Evolutionary conservation across 2,329 filamentous ascomycete genomes (phyloP).

Genomic region (Nigrospora sphaerica): DNA sequence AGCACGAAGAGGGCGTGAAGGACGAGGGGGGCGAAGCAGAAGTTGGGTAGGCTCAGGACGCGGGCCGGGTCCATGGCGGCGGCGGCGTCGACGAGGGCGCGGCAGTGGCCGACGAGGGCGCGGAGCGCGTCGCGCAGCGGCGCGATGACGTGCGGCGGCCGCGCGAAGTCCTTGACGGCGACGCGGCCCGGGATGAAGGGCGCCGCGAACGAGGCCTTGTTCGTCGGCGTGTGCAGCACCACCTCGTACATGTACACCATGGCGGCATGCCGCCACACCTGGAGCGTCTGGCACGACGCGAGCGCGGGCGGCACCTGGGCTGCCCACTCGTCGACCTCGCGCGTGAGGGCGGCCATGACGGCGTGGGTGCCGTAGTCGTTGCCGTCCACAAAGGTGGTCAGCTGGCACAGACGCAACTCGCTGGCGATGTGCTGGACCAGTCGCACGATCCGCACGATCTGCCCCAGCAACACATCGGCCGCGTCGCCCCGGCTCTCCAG

Average conservation of each 20-base stretch:
- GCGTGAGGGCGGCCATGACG: not conserved
- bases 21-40: not conserved
- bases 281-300: not conserved
- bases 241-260: constrained; percentile 8
- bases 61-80: not conserved
- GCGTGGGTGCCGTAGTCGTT: constrained; percentile 3
- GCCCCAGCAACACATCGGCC: constrained; percentile 1
- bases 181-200: constrained; percentile 9
- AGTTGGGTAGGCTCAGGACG: constrained; percentile 1
- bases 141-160: not conserved
- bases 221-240: constrained; percentile 8
- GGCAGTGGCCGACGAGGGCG: constrained; percentile 1
- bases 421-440: constrained; percentile 1
- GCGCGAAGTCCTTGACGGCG: constrained; percentile 7
- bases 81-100: constrained; percentile 1
- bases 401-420: constrained; percentile 2
- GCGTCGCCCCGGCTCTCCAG: constrained; percentile 1
- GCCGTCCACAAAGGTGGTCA: constrained; percentile 2
- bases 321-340: not conserved
- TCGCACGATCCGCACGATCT: constrained; percentile 1
- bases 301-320: not conserved
- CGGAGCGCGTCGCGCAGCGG: not conserved
- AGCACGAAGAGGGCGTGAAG: constrained; percentile 2
- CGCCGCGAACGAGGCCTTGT: constrained; percentile 8
- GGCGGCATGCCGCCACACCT: constrained; percentile 4